phyloP scores from a whole-genome alignment of 257 asterid genomes.

The Gentiana dahurica region DNA sequence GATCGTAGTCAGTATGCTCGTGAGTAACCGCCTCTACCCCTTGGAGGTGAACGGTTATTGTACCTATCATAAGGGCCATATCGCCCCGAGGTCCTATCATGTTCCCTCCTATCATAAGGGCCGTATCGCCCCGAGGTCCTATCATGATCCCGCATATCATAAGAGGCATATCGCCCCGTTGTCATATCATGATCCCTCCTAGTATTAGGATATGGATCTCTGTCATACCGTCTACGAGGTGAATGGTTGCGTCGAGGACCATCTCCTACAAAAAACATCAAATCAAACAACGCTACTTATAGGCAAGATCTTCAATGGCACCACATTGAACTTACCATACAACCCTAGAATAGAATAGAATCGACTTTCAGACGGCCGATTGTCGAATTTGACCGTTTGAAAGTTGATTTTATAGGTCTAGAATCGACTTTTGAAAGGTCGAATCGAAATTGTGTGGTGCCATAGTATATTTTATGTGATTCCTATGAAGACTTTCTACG shows the following conservation, averaged over 20 bases:
- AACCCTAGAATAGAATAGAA: too few relatives aligned
- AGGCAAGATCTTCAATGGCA: too few relatives aligned
- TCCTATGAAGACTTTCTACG: too few relatives aligned
- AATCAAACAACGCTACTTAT: neutral
- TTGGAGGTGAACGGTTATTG: constrained; percentile 10
- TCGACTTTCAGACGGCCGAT: too few relatives aligned
- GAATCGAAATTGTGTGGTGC: too few relatives aligned
- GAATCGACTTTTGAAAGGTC: too few relatives aligned
- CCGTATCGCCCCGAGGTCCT: constrained; percentile 11
- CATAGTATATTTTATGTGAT: too few relatives aligned
- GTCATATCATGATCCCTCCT: constrained; percentile 18
- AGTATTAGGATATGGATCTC: constrained; percentile 16
- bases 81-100: constrained; percentile 1
- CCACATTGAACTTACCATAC: too few relatives aligned
- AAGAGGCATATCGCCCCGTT: neutral
- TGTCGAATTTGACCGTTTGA: too few relatives aligned
- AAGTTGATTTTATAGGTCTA: too few relatives aligned
- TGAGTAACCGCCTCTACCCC: constrained; percentile 12
- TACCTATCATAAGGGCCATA: constrained; percentile 17
- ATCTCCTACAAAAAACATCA: constrained; percentile 16
- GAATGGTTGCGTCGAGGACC: constrained; percentile 36
- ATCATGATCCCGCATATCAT: constrained; percentile 18
- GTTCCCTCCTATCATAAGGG: constrained; percentile 23
- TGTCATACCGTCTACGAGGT: constrained; percentile 30
- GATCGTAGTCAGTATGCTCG: constrained; percentile 8